These are phyloP conservation scores for Amauroascus niger DNA, from an alignment of 2,329 filamentous ascomycete genomes.

Conservation along the genomic window DNA sequence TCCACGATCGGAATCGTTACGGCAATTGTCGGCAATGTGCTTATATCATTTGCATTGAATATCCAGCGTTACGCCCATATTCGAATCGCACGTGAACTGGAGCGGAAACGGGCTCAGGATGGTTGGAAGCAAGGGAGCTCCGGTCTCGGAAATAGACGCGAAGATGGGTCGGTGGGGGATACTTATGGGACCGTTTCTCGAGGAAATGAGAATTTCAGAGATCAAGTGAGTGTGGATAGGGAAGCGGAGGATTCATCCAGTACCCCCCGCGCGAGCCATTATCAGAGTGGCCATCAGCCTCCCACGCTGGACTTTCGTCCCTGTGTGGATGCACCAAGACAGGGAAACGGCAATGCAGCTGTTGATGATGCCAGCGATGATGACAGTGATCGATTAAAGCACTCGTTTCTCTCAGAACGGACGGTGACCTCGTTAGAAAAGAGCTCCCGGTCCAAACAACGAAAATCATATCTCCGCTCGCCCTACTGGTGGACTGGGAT, in stretches of 20 bases:
- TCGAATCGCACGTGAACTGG: constrained; percentile 61
- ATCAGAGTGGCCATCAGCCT: background rate
- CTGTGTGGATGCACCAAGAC: background rate
- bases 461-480: constrained; percentile 72
- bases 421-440: constrained; percentile 33
- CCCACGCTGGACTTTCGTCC: background rate
- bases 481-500: constrained; percentile 97
- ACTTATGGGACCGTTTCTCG: constrained; percentile 39
- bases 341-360: constrained; percentile 15
- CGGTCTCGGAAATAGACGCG: background rate
- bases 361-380: constrained; percentile 2
- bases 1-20: constrained; percentile 91
- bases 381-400: constrained; percentile 34
- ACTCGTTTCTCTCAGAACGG: constrained; percentile 33
- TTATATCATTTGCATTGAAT: constrained; percentile 92
- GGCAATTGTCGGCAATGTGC: constrained; percentile 81
- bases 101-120: constrained; percentile 47
- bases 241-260: background rate
- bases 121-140: constrained; percentile 41
- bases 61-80: constrained; percentile 95
- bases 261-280: background rate
- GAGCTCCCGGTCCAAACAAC: constrained; percentile 33
- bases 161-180: constrained; percentile 14
- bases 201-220: background rate
- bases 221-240: constrained; percentile 1